These are phyloP conservation scores for Trichophyton benhamiae DNA, from an alignment of 2,329 filamentous ascomycete genomes.

Conservation along the genomic window DNA sequence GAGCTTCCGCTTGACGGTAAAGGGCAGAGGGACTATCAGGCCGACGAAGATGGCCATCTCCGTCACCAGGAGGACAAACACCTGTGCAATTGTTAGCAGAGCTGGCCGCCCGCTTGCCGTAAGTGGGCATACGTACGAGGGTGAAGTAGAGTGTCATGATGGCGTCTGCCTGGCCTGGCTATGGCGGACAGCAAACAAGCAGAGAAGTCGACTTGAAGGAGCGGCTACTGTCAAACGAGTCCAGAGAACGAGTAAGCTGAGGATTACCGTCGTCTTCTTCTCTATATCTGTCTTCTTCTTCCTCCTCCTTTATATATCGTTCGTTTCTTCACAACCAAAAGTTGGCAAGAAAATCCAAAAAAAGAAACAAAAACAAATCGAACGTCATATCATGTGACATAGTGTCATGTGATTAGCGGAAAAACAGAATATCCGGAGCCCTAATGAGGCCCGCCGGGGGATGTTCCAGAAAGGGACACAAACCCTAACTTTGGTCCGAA, in stretches of 20 bases:
- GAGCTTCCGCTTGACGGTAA: slow-evolving; percentile 69
- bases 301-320: neutral
- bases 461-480: neutral
- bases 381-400: slow-evolving; percentile 3
- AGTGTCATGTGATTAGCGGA: neutral
- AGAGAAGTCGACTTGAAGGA: neutral
- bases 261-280: neutral
- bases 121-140: slow-evolving; percentile 38
- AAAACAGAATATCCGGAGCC: neutral
- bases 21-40: slow-evolving; percentile 67
- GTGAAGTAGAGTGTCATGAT: slow-evolving; percentile 60
- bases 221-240: neutral
- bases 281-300: neutral
- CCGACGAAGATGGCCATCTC: slow-evolving; percentile 41
- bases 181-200: neutral
- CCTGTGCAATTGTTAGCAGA: slow-evolving; percentile 21
- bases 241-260: neutral
- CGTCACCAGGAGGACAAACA: slow-evolving; percentile 38
- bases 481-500: neutral
- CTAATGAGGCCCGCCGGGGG: neutral
- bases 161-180: slow-evolving; percentile 10
- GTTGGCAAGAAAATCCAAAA: neutral
- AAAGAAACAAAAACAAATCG: neutral
- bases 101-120: neutral
- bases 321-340: neutral